Base-by-base conservation (phyloP, 139 green algal genomes). In the Microglena sp. region DNA sequence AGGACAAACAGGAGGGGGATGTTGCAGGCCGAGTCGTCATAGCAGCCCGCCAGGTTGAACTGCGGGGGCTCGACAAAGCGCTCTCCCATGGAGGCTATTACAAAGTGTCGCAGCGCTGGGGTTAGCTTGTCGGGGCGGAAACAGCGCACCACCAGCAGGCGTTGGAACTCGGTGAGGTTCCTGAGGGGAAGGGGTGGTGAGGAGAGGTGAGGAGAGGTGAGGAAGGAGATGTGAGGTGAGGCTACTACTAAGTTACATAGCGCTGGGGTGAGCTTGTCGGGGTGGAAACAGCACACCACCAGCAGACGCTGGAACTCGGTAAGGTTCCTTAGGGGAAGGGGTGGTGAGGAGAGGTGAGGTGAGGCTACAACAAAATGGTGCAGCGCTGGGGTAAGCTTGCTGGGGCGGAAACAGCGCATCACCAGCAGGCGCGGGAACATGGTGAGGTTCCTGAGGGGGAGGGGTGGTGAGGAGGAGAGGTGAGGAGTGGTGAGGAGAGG, bases 1-100 rank as follows among this genome's bases (percentile, higher is more conserved):
- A 93, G 79, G 50, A 93, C 82, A 60, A 92, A 92, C 43, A 93
- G 83, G 60, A 93, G 76, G 5, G 86, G 86, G 2, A 32, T 76
- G 22, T 59, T 73, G 28, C 7, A 24, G 73, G 55, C 6, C 43
- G 33, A 45, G 40, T 66, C 43, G 28, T 53, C 27, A 61, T 82
- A 88, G 61, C 71, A 84, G 4, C 66, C 57, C 11, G 24, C 59
- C 33, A 92, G 74, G 68, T 90, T 68, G 69, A 88, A 88, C 29
- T 79, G 71, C 15, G 84, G 85, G 8, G 77, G 79, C 64, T 87
- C 70, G 34, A 87, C 77, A 69, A 89, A 90, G 27, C 61, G 60
- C 1, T n/a, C 27, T 18, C 84, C 84, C 40, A 90, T 62, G 33
- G 75, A 22, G 31, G 45, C 56, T 0, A 58, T 44, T 15, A 90